Evolutionary conservation across 2,329 filamentous ascomycete genomes (phyloP), one percentile per base, ranked within the genome.

Genomic region (Ophiosphaerella korrae): DNA sequence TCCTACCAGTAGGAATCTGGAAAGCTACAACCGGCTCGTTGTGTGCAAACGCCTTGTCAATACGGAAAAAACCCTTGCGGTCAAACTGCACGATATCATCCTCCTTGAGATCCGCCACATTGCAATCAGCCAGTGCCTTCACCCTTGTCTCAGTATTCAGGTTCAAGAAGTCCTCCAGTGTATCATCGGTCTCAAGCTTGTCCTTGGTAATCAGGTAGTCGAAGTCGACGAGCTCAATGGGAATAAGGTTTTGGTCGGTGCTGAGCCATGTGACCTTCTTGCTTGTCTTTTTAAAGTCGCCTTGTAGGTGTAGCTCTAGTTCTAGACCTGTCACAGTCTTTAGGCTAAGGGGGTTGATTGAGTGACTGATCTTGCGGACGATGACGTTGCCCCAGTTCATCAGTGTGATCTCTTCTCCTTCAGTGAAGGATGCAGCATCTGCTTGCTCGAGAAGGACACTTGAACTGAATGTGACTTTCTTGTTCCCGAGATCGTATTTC

Each of bases 221-320:
- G 72, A 97, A 97, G 63, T 97, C 92, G 76, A 92, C 93, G 9
- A 96, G 82, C 75, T 96, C 90, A 18, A 94, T 87, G 7, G 87
- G 86, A 12, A 96, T 81, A 0, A 96, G 82, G 51, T 88, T 84
- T 77, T 93, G 89, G 60, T 90, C 84, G 0, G 82, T 84, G 1
- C 90, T 88, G 41, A 97, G 79, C 93, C 93, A 97, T 1, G 92
- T 97, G 33, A 97, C 85, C 82, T 97, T 97, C 85, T 97, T 97
- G 68, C 91, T 87, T 0, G 93, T 97, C 70, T 90, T 88, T 81
- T 96, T 96, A 74, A 97, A 90, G 73, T 97, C 93, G 48, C 93
- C 92, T 65, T 89, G 85, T 42, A 97, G 84, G 75, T 97, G 88
- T n/a, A 97, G 84, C 76, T 96, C 90, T 46, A 94, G 80, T 50